phyloP scores from a whole-genome alignment of 495 filamentous ascomycete genomes.

The Antarctomyces pellizariae region DNA sequence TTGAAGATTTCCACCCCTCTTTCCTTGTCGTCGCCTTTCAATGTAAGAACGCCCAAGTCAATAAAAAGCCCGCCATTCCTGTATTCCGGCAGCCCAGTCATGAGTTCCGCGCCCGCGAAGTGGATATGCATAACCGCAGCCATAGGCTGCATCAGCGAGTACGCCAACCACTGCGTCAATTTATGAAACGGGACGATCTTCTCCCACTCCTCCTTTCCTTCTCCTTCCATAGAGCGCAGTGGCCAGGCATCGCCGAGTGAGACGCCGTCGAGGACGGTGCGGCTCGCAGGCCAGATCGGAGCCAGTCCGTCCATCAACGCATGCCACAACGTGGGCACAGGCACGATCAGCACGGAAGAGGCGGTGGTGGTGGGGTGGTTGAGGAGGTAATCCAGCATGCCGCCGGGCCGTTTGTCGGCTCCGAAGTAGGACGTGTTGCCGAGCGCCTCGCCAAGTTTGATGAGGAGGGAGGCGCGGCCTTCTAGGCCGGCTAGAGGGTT shows the following conservation, averaged over 20 bases:
- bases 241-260: slow-evolving; percentile 90
- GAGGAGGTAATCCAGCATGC: slow-evolving; percentile 92
- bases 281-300: slow-evolving; percentile 71
- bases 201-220: slow-evolving; percentile 54
- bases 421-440: slow-evolving; percentile 73
- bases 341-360: slow-evolving; percentile 66
- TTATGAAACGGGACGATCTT: slow-evolving; percentile 90
- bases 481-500: slow-evolving; percentile 79
- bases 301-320: slow-evolving; percentile 72
- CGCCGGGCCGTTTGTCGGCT: slow-evolving; percentile 62
- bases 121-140: slow-evolving; percentile 48
- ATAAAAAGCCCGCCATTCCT: slow-evolving; percentile 71
- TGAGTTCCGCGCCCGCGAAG: slow-evolving; percentile 52
- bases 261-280: slow-evolving; percentile 72
- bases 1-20: slow-evolving; percentile 47
- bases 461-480: slow-evolving; percentile 60
- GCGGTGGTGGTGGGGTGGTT: slow-evolving; percentile 71
- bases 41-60: slow-evolving; percentile 53
- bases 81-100: slow-evolving; percentile 74
- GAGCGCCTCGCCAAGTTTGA: slow-evolving; percentile 52
- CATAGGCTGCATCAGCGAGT: slow-evolving; percentile 79
- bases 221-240: slow-evolving; percentile 50
- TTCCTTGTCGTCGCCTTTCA: slow-evolving; percentile 42
- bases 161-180: slow-evolving; percentile 73
- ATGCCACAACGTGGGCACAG: slow-evolving; percentile 78